Evolutionary conservation across 139 green algal species (phyloP).

Genomic region (Chlamydomonas eustigma): DNA sequence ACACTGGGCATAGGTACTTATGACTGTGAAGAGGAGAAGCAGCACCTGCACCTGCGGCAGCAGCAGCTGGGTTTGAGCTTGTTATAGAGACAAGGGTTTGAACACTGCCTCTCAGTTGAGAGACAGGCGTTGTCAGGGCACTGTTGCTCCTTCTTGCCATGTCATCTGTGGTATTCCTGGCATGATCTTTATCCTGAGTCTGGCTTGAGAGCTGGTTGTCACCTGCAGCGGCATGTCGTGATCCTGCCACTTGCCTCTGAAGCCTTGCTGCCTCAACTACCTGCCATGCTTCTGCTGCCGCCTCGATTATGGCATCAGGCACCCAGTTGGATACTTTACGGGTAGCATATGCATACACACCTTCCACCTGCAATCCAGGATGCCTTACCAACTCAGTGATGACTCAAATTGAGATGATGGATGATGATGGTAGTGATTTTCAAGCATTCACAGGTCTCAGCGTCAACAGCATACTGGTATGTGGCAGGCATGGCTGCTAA

Average conservation of each 20-base stretch:
- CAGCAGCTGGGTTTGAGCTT: background rate
- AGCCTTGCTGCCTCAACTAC: background rate
- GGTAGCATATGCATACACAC: conserved; percentile 19
- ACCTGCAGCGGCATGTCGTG: too few relatives aligned
- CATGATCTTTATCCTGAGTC: too few relatives aligned
- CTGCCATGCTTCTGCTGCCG: conserved; percentile 4
- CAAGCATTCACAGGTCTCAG: too few relatives aligned
- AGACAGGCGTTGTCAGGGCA: background rate
- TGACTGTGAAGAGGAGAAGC: background rate
- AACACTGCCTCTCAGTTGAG: background rate
- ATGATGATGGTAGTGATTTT: too few relatives aligned
- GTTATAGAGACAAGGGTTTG: background rate
- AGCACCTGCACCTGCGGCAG: too few relatives aligned
- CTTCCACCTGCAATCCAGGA: conserved; percentile 8
- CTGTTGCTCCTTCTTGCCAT: background rate
- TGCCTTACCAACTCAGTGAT: too few relatives aligned
- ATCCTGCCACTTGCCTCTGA: too few relatives aligned
- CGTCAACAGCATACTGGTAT: too few relatives aligned
- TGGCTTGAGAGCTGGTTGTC: too few relatives aligned
- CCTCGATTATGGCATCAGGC: conserved; percentile 8
- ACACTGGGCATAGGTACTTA: conserved; percentile 7
- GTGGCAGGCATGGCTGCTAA: too few relatives aligned
- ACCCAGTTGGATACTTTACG: conserved; percentile 31
- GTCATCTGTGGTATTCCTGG: too few relatives aligned
- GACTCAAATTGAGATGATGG: too few relatives aligned